Evolutionary conservation across 495 filamentous ascomycete species (phyloP), one percentile per base, ranked within the genome.

Genomic region (Rhypophila decipiens): DNA sequence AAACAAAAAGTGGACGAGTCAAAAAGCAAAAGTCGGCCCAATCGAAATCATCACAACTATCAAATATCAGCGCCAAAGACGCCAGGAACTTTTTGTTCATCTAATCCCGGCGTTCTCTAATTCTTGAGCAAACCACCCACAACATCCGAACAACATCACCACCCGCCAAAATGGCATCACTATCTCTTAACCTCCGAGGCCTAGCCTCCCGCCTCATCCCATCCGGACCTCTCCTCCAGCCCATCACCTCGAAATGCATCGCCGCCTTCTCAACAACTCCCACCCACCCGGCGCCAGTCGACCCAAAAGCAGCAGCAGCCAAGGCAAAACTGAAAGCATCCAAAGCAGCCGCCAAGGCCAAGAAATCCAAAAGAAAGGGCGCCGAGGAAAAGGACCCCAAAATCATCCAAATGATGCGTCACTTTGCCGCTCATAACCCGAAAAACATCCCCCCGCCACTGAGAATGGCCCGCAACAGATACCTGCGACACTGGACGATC

Each of bases 401-500:
- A 39, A 53, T 63, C 22, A 49, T 65, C 55, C 61, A 59, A 53
- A 58, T 65, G 52, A 53, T 64, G 0, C 38, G 42, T 11, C 58
- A 57, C 52, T 45, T 65, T 9, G 50, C 58, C 38, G 24, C 59
- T 13, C 58, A 63, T 22, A 57, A 52, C 21, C 62, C 62, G 3
- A 29, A 38, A 24, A 55, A 58, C 9, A 61, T 61, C 46, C 87
- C 87, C 0, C 82, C 87, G 2, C 89, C 90, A 2, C 78, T 96
- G 52, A 80, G 87, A 51, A 85, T 95, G 76, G 87, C 80, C 21
- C 88, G 90, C 52, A 86, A 85, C 71, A 85, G 93, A 45, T 78
- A 80, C 70, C 84, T 97, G 54, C 86, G 93, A 20, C 93, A 99
- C 74, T 99, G 94, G 93, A 96, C 93, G 43, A 97, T 99, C 73